Conservation (phyloP, 371 early-diverging fungal species). For the Mortierella sp. region DNA sequence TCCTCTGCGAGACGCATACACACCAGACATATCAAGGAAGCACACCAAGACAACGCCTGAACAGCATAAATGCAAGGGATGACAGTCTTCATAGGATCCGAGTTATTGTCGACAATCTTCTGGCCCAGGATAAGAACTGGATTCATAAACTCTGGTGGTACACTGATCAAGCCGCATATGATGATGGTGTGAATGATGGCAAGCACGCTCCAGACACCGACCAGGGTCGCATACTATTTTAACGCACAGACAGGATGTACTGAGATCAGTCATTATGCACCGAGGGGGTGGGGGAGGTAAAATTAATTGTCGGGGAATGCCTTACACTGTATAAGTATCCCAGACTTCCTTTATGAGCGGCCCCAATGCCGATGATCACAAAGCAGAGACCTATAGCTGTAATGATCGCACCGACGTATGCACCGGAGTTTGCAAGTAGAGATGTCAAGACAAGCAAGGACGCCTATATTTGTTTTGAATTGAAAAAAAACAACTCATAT, state of each 20-base stretch:
- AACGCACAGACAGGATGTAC: too few relatives aligned
- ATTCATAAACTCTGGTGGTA: slow-evolving; percentile 11
- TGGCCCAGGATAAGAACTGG: slow-evolving; percentile 22
- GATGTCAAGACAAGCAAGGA: slow-evolving; percentile 32
- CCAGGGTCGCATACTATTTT: slow-evolving; percentile 32
- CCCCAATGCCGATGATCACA: slow-evolving; percentile 32
- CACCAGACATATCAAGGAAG: slow-evolving; percentile 17
- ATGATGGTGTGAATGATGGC: slow-evolving; percentile 25
- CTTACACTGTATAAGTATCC: slow-evolving; percentile 47
- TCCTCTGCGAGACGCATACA: slow-evolving; percentile 12
- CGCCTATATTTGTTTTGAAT: slow-evolving; percentile 9
- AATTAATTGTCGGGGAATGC: not conserved
- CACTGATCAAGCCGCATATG: slow-evolving; percentile 16
- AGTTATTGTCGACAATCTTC: slow-evolving; percentile 4
- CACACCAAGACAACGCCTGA: slow-evolving; percentile 22
- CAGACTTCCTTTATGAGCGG: slow-evolving; percentile 36
- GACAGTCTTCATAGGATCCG: slow-evolving; percentile 8
- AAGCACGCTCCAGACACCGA: slow-evolving; percentile 28
- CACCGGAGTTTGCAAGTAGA: slow-evolving; percentile 17
- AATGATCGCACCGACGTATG: slow-evolving; percentile 37
- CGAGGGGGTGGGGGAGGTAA: too few relatives aligned
- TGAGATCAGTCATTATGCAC: too few relatives aligned
- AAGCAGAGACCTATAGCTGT: slow-evolving; percentile 27
- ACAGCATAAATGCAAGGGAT: slow-evolving; percentile 18
- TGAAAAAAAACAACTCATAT: not conserved